These are phyloP conservation scores for Trametes cinnabarina DNA, from an alignment of 768 basidiomycete genomes.

Conservation along the genomic window DNA sequence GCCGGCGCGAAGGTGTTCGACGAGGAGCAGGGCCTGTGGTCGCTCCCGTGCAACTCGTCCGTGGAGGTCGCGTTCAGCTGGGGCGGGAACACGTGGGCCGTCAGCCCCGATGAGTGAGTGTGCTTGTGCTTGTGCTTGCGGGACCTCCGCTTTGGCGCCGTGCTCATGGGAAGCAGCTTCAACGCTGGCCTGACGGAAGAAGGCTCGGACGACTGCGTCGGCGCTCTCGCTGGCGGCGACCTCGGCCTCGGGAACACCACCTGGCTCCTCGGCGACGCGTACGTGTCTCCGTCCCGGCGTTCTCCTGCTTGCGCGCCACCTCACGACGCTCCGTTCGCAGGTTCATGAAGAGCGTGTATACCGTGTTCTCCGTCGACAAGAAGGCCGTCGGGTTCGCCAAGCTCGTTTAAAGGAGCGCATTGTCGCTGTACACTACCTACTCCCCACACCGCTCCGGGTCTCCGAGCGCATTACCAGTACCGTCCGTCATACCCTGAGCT, in stretches of 20 bases:
- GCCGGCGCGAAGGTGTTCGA: slow-evolving; percentile 23
- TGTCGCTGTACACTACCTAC: not conserved
- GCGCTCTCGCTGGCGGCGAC: slow-evolving; percentile 15
- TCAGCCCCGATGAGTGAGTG: slow-evolving; percentile 13
- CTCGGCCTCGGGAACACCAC: slow-evolving; percentile 16
- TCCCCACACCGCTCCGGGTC: not conserved
- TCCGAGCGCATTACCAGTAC: no score
- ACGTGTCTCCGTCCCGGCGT: not conserved
- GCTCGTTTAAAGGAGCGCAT: not conserved
- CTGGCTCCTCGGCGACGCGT: slow-evolving; percentile 23
- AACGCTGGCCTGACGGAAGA: slow-evolving; percentile 6
- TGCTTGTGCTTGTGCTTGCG: not conserved
- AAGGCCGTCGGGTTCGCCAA: slow-evolving; percentile 10
- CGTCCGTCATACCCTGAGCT: no score
- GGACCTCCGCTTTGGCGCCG: no score
- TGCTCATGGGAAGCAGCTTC: slow-evolving; percentile 4
- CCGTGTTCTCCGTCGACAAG: slow-evolving; percentile 12
- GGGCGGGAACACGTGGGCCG: slow-evolving; percentile 18
- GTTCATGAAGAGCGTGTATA: slow-evolving; percentile 13
- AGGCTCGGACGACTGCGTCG: slow-evolving; percentile 12
- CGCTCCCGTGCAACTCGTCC: slow-evolving; percentile 15
- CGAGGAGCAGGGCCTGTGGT: slow-evolving; percentile 10
- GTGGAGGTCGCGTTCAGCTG: slow-evolving; percentile 20
- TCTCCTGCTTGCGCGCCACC: no score
- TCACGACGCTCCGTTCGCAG: not conserved